Evolutionary conservation across 306 rosid species (phyloP).

Genomic region (Lathyrus sativus): DNA sequence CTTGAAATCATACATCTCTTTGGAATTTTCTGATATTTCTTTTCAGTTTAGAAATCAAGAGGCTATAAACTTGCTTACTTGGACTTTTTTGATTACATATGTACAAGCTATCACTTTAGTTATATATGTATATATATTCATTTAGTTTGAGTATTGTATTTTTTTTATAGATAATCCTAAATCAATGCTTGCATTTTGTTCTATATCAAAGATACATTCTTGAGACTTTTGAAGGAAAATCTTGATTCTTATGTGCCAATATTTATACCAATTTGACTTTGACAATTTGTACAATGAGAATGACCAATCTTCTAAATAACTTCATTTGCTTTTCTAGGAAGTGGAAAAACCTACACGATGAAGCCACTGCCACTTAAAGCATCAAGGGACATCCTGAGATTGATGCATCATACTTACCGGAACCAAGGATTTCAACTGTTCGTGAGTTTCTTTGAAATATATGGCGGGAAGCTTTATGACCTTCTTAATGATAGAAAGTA

Average conservation of each 20-base stretch:
- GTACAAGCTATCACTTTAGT: constrained; percentile 10
- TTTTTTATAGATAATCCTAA: constrained; percentile 18
- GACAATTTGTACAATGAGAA: constrained; percentile 17
- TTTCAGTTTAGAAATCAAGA: constrained; percentile 5
- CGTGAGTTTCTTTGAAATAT: constrained; percentile 97
- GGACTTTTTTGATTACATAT: constrained; percentile 8
- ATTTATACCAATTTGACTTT: constrained; percentile 14
- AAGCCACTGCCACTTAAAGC: constrained; percentile 96
- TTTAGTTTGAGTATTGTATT: constrained; percentile 21
- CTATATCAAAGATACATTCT: constrained; percentile 14
- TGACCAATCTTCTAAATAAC: constrained; percentile 27
- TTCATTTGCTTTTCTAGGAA: constrained; percentile 61
- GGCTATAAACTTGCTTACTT: constrained; percentile 8
- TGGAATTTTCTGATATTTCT: background rate
- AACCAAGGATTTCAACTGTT: constrained; percentile 89
- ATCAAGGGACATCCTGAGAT: constrained; percentile 89
- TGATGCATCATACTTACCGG: constrained; percentile 95
- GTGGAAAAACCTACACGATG: constrained; percentile 97
- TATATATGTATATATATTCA: background rate
- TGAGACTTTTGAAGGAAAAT: constrained; percentile 21
- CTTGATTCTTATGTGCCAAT: constrained; percentile 14
- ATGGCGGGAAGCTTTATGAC: constrained; percentile 96
- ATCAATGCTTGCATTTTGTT: constrained; percentile 19
- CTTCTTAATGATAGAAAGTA: constrained; percentile 96
- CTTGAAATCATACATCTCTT: constrained; percentile 6